Evolutionary conservation across 1,284 basidiomycete genomes (phyloP).

Genomic region (Chalciporus piperatoides): DNA sequence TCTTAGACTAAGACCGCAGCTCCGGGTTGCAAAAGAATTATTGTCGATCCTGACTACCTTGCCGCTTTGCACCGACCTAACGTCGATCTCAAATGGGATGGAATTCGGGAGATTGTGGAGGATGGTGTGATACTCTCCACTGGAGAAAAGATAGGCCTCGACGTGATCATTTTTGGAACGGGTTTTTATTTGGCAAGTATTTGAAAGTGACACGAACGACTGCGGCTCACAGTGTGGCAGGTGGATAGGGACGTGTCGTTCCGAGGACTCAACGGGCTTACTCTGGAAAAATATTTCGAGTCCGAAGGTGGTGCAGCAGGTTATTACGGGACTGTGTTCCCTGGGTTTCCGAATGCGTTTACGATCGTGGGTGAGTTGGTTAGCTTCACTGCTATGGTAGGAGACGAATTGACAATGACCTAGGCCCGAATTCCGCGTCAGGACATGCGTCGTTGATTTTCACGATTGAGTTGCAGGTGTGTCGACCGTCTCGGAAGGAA

Average conservation of each 20-base stretch:
- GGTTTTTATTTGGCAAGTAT: slow-evolving; percentile 43
- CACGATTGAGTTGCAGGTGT: slow-evolving; percentile 30
- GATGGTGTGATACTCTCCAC: slow-evolving; percentile 46
- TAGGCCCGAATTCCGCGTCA: slow-evolving; percentile 47
- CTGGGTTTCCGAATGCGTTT: slow-evolving; percentile 51
- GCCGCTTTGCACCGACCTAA: slow-evolving; percentile 48
- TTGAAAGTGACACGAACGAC: not conserved
- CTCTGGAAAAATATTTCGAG: slow-evolving; percentile 40
- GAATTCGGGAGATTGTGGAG: slow-evolving; percentile 41
- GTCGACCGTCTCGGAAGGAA: not conserved
- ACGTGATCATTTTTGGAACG: slow-evolving; percentile 50
- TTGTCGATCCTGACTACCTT: slow-evolving; percentile 46
- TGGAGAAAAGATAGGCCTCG: slow-evolving; percentile 46
- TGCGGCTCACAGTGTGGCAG: not conserved
- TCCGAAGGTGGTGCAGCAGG: slow-evolving; percentile 44
- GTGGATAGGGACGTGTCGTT: slow-evolving; percentile 30
- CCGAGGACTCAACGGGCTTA: slow-evolving; percentile 38
- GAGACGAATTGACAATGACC: not conserved
- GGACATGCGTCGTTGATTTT: slow-evolving; percentile 45
- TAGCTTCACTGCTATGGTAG: slow-evolving; percentile 2
- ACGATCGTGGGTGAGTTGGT: slow-evolving; percentile 39
- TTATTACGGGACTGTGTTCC: slow-evolving; percentile 46
- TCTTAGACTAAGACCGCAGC: slow-evolving; percentile 27
- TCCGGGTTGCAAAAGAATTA: slow-evolving; percentile 54
- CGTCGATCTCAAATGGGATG: slow-evolving; percentile 45